Evolutionary conservation across 2,329 filamentous ascomycete species (phyloP), one percentile per base, ranked within the genome.

Genomic region (Hypomyces rosellus): DNA sequence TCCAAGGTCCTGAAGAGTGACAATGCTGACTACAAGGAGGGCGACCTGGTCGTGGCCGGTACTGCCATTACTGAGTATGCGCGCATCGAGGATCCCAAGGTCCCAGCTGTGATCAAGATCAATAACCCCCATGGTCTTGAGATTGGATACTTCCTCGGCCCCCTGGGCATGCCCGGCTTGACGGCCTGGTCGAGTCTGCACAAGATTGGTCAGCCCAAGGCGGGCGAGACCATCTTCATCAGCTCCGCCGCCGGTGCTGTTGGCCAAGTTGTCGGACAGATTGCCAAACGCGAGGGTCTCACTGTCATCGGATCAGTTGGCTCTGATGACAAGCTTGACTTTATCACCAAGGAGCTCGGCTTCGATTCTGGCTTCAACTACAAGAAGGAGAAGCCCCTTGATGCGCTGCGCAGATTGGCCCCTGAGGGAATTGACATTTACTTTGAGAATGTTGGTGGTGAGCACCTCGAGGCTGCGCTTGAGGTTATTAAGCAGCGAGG

Each of bases 241-340:
- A 87, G 82, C 51, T 85, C 87, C 3, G 89, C 89, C 0, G 85
- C 84, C 3, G 89, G 89, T 30, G 88, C 88, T 1, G 89, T 95
- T 3, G 89, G 89, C 3, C 86, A 91, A 67, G 66, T 93, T 7
- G 89, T 93, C 16, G 89, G 89, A 5, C 89, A 93, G 70, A 70
- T 95, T 41, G 88, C 88, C 54, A 92, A 92, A 77, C 81, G 84
- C 54, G 84, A 91, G 67, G 89, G 89, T 2, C 69, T 93, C 51
- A 84, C 70, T 41, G 89, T 95, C 38, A 85, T 95, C 55, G 89
- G 89, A 15, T 88, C 83, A 46, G 88, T 89, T 11, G 89, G 89
- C 3, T 82, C 82, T 15, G 85, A 91, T 61, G 84, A 86, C 62
- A 95, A 95, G 74, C 74, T 90, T 20, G 80, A 86, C 16, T 93